A percentile compares a stretch with the other conserved stretches of the same genome.
Conservation (phyloP, 1,284 basidiomycete genomes). For the Boletellus deceptivus region DNA sequence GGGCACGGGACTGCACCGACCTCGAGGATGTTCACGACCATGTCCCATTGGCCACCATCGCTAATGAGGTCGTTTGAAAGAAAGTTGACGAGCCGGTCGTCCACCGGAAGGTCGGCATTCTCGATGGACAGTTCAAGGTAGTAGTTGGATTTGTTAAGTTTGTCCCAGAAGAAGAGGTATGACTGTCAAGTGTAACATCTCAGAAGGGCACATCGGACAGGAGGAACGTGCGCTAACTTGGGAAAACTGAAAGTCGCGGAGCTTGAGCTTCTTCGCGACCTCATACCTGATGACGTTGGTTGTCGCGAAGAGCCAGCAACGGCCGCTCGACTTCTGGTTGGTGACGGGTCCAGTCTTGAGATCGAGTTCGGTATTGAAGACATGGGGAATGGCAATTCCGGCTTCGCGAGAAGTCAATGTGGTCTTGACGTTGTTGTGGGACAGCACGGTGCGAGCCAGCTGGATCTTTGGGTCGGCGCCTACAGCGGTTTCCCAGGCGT, state of each 20-base stretch:
- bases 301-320: constrained; percentile 93
- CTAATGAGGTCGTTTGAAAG: constrained; percentile 78
- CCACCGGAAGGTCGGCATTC: constrained; percentile 76
- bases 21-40: constrained; percentile 86
- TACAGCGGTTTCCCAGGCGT: constrained; percentile 63
- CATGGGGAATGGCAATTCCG: constrained; percentile 66
- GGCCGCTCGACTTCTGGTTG: constrained; percentile 83
- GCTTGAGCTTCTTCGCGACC: constrained; percentile 81
- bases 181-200: constrained; percentile 43
- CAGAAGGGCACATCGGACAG: constrained; percentile 8
- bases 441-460: constrained; percentile 80
- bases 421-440: constrained; percentile 68
- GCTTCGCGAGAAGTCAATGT: constrained; percentile 68
- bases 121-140: constrained; percentile 89
- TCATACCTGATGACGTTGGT: constrained; percentile 86
- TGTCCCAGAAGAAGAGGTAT: constrained; percentile 94
- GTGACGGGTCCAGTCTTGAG: constrained; percentile 83
- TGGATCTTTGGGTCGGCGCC: constrained; percentile 61
- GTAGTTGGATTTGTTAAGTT: constrained; percentile 94
- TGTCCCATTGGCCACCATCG: constrained; percentile 96
- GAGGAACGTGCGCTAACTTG: constrained; percentile 50
- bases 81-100: constrained; percentile 79
- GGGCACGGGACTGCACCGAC: constrained; percentile 30
- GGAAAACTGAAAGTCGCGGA: constrained; percentile 87
- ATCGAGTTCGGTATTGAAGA: constrained; percentile 83